Evolutionary conservation across 2,329 filamentous ascomycete species (phyloP).

Genomic region (Hymenoscyphus linearis): DNA sequence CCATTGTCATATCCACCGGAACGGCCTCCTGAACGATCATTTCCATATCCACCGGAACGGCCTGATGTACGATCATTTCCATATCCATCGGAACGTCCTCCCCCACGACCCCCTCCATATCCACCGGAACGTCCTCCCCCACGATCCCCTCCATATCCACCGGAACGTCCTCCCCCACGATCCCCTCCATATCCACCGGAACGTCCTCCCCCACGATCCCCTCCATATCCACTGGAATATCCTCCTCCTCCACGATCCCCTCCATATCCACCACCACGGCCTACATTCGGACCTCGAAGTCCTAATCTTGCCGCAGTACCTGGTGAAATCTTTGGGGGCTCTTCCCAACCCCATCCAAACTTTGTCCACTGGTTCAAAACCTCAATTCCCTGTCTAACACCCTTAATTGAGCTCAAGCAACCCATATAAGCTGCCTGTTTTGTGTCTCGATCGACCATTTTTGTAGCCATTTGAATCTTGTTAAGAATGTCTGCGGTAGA

Average conservation of each 20-base stretch:
- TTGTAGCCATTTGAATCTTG: slow-evolving; percentile 27
- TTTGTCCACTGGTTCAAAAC: slow-evolving; percentile 28
- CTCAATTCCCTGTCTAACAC: slow-evolving; percentile 9
- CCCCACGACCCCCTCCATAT: too few species aligned
- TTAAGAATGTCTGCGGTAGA: slow-evolving; percentile 24
- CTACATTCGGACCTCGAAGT: slow-evolving; percentile 6
- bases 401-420: slow-evolving; percentile 13
- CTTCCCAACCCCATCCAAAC: slow-evolving; percentile 32
- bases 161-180: too few species aligned
- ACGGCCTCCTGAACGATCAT: too few species aligned
- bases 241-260: slow-evolving; percentile 12
- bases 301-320: slow-evolving; percentile 24
- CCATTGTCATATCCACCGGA: too few species aligned
- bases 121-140: too few species aligned
- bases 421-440: slow-evolving; percentile 29
- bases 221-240: slow-evolving; percentile 10
- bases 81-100: too few species aligned
- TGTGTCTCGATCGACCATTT: slow-evolving; percentile 21
- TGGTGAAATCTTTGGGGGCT: slow-evolving; percentile 25
- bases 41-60: too few species aligned
- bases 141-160: too few species aligned
- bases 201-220: slow-evolving; percentile 16
- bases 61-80: too few species aligned
- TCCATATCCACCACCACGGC: slow-evolving; percentile 10
- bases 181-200: too few species aligned